Evolutionary conservation across 1,284 basidiomycete genomes (phyloP), one percentile per base, ranked within the genome.

Genomic region (Moniliella sp.): DNA sequence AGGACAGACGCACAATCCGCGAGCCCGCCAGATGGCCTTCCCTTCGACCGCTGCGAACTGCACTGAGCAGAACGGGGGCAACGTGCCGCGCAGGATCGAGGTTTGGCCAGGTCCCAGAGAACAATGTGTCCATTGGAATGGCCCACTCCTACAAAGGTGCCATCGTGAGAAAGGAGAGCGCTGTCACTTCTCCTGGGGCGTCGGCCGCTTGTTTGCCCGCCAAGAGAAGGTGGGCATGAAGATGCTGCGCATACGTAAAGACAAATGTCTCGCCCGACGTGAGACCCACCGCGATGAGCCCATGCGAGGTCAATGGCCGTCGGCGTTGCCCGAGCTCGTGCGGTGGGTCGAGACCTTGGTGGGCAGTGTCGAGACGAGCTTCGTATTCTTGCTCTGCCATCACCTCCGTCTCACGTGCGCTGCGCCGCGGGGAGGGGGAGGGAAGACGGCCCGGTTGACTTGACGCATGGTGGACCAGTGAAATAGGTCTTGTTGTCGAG

Each of bases 11-110:
- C 36, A 79, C 66, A 30, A 99, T 84, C n/a, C 73, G 69, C 2
- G 78, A 77, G n/a, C 78, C 78, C 12, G 67, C 59, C 5, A 97
- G 63, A 57, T 99, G 91, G 0, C 91, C 91, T 63, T 97, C 91
- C 49, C 82, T 78, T 21, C 78, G 68, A 5, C 91, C 91, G 1
- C 80, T 72, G 4, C 69, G 64, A 5, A 88, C 71, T 1, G 69
- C 69, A 11, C 68, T 62, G 7, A 75, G 57, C 4, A 73, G 69
- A 1, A 74, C 77, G 0, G 83, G 81, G 8, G 69, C 51, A 4
- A 86, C 79, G 14, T 70, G 67, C 1, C 83, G 73, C 3, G 65
- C 62, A 0, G 68, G 64, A 57, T 2, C 48, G 28, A 0, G 83
- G 77, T 18, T 69, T 67, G 30, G 73, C 69, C 31, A 94, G 60